Evolutionary conservation across 116 monocot genomes (phyloP).

Genomic region (Papilionanthe hybrid): DNA sequence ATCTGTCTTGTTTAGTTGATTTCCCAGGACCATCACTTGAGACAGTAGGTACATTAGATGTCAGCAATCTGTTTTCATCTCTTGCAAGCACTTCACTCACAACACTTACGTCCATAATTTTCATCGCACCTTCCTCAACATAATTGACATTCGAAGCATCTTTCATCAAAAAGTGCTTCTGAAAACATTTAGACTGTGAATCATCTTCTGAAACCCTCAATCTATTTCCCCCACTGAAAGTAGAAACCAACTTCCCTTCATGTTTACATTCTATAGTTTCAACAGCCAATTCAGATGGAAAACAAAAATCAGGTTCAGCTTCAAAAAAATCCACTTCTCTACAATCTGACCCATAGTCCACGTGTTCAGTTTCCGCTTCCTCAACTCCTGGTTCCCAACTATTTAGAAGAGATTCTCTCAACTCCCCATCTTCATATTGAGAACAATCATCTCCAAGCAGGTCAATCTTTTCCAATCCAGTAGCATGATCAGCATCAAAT

Average conservation of each 20-base stretch:
- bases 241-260: constrained; percentile 6
- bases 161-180: constrained; percentile 10
- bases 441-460: constrained; percentile 59
- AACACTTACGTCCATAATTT: not conserved
- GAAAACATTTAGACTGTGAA: not conserved
- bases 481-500: constrained; percentile 23
- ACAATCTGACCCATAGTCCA: constrained; percentile 51
- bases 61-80: not conserved
- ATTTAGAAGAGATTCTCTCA: constrained; percentile 57
- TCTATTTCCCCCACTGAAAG: not conserved
- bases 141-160: constrained; percentile 12
- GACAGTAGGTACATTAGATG: not conserved
- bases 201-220: constrained; percentile 3
- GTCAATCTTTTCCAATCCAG: constrained; percentile 40
- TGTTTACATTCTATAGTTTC: constrained; percentile 13
- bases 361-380: constrained; percentile 49
- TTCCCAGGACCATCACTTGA: constrained; percentile 24
- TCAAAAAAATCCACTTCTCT: constrained; percentile 33
- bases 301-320: constrained; percentile 18
- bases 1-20: constrained; percentile 11
- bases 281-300: constrained; percentile 11
- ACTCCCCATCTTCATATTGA: constrained; percentile 95
- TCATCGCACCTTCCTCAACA: constrained; percentile 5
- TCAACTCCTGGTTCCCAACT: constrained; percentile 37
- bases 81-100: not conserved